Evolutionary conservation across 192 early-diverging fungal genomes (phyloP), one percentile per base, ranked within the genome.

Genomic region (Entomortierella beljakovae): DNA sequence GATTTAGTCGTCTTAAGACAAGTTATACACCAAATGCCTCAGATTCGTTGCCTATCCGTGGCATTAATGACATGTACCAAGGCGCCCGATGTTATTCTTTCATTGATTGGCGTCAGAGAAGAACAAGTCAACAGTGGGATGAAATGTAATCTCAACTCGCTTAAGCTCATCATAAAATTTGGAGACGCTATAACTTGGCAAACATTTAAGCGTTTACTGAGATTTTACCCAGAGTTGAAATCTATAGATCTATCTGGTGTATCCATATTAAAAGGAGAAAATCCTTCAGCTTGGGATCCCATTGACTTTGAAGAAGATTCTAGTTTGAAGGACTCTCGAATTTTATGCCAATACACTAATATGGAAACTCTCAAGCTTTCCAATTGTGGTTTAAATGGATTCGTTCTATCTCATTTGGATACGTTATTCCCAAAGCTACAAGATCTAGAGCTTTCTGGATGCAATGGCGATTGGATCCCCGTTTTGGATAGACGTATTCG

Each of bases 1-100:
- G 57, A 59, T 8, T 4, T n/a, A 16, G 8, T 7, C 29, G 57
- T 53, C 26, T 34, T 69, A 22, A 29, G 60, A 3, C 34, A 69
- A 13, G 18, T 60, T 2, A 10, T 69, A 22, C 15, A 13, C 16
- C 34, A 26, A 3, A 10, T 69, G 2, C 57, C 67, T 9, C 26
- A 26, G 16, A 25, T 69, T 18, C 48, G 16, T 2, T 29, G 31
- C 1, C 18, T 69, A 10, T 38, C 57, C 18, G 42, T 69, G 29
- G 22, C 16, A 3, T 52, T 60, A 29, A 60, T 35, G 67, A 23
- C 33, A 5, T 31, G 32, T 23, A 50, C 49, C 3, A 8, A 23
- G 10, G 46, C 35, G 15, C 20, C 3, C 1, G 33, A 15, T 6
- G 1, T 60, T 7, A 9, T 28, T 2, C 23, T 37, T 7, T 15